Base-by-base conservation (phyloP, 2,329 filamentous ascomycete species). In the Talaromyces pinophilus region DNA sequence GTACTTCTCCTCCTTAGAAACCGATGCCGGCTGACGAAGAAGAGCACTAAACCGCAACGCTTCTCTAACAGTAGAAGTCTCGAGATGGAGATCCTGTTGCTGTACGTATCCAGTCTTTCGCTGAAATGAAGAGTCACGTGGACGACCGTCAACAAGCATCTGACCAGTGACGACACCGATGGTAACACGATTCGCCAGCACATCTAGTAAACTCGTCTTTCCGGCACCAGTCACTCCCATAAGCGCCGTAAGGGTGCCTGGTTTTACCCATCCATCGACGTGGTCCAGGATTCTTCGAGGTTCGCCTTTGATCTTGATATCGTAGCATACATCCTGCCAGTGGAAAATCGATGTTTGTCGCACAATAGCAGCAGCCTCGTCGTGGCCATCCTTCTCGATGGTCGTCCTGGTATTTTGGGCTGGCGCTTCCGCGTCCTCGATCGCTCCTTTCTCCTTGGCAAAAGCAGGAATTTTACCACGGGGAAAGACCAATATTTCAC, bases 251-350 rank as follows among this genome's bases (percentile, higher is more conserved):
- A 96, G 78, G 15, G 92, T 96, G 67, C 93, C 93, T 2, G 93
- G 93, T 79, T 96, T 95, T 65, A 97, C 93, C 91, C 92, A 97
- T 44, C 93, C 93, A 74, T 96, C 91, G 11, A 97, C 91, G 28
- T 95, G 83, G 72, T 97, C 90, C 67, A 97, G 82, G 72, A 97
- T 91, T 55, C 90, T 87, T 17, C 92, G 86, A 1, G 84, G 81
- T 72, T 94, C 87, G 15, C 83, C 83, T 82, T 96, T 96, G 79
- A 96, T 93, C 72, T 87, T 87, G 75, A 92, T 90, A 68, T 92
- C 89, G 72, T 92, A 97, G 79, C 90, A 93, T 1, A 96, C 90
- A 71, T 94, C 85, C 70, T 89, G 86, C 93, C 92, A 96, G 74
- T 92, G 90, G 83, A 96, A 96, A 68, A 93, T 87, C 22, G 91